Conservation (phyloP, 768 basidiomycete genomes). For the Podaxis sp. region DNA sequence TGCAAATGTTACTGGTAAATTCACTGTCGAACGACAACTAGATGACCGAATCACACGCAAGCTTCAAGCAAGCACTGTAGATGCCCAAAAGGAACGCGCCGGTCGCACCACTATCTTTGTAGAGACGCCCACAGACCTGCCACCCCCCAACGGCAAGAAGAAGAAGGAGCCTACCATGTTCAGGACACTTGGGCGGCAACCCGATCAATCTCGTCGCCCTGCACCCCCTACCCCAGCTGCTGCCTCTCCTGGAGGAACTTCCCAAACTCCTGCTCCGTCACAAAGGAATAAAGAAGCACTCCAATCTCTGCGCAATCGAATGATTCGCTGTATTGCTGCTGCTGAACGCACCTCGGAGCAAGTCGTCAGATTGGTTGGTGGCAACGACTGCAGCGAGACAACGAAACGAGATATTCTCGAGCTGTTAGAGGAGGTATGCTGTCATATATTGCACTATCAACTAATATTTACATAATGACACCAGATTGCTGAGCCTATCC, state of each 20-base stretch:
- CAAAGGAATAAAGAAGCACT: slow-evolving; percentile 17
- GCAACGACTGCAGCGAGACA: slow-evolving; percentile 30
- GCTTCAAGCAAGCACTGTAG: slow-evolving; percentile 43
- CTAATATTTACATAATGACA: slow-evolving; percentile 3
- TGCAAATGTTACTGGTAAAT: slow-evolving; percentile 73
- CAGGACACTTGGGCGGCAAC: slow-evolving; percentile 35
- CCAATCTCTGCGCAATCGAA: slow-evolving; percentile 33
- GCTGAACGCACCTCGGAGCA: slow-evolving; percentile 49
- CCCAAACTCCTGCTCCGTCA: slow-evolving; percentile 26
- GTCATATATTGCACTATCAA: neutral
- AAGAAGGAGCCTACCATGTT: slow-evolving; percentile 37
- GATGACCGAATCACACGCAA: slow-evolving; percentile 41
- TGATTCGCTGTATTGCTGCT: slow-evolving; percentile 54
- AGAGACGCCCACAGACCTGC: slow-evolving; percentile 43
- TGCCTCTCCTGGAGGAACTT: slow-evolving; percentile 18
- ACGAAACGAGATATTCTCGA: slow-evolving; percentile 42
- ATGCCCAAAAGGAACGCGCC: slow-evolving; percentile 40
- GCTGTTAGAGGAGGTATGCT: slow-evolving; percentile 47
- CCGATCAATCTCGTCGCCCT: slow-evolving; percentile 24
- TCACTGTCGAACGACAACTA: slow-evolving; percentile 63
- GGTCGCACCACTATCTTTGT: slow-evolving; percentile 48
- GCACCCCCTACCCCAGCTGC: slow-evolving; percentile 25
- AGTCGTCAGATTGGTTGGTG: slow-evolving; percentile 47
- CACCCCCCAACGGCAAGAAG: slow-evolving; percentile 34
- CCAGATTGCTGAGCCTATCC: slow-evolving; percentile 51